These are phyloP conservation scores for Ocimum tenuiflorum DNA, from an alignment of 257 asterid species.

Conservation along the genomic window DNA sequence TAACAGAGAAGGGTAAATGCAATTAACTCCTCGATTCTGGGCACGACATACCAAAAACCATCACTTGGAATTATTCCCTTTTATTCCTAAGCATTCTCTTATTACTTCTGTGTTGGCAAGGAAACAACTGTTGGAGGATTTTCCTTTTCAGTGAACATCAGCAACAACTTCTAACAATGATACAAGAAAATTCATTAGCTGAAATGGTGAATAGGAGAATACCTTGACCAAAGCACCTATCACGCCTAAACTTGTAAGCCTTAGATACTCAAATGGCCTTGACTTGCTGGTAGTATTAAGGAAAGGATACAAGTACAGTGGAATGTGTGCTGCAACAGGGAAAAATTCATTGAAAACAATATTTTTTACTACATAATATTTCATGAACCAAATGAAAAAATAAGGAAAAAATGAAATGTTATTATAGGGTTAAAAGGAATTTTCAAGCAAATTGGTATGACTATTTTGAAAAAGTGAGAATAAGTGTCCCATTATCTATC, in stretches of 20 bases:
- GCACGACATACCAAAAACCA: neutral
- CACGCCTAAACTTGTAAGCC: conserved; percentile 95
- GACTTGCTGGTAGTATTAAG: conserved; percentile 88
- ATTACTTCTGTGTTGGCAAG: neutral
- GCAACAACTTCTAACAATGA: neutral
- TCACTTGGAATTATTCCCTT: neutral
- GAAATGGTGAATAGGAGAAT: conserved; percentile 13
- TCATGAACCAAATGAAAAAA: neutral
- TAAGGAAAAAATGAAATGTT: neutral
- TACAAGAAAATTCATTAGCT: neutral
- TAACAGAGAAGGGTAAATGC: neutral
- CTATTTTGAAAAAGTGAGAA: neutral
- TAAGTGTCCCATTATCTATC: neutral
- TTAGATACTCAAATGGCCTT: conserved; percentile 86
- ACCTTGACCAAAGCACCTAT: conserved; percentile 98
- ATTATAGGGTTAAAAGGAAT: neutral
- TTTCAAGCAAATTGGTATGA: neutral
- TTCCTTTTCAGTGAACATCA: conserved; percentile 3
- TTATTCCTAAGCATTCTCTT: neutral
- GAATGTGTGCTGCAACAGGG: conserved; percentile 72
- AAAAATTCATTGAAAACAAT: conserved; percentile 14
- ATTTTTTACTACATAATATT: neutral
- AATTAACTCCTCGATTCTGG: neutral
- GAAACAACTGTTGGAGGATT: neutral
- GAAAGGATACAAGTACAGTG: conserved; percentile 82